These are phyloP conservation scores for Xylaria sp. DNA, from an alignment of 2,329 filamentous ascomycete genomes.

Conservation along the genomic window DNA sequence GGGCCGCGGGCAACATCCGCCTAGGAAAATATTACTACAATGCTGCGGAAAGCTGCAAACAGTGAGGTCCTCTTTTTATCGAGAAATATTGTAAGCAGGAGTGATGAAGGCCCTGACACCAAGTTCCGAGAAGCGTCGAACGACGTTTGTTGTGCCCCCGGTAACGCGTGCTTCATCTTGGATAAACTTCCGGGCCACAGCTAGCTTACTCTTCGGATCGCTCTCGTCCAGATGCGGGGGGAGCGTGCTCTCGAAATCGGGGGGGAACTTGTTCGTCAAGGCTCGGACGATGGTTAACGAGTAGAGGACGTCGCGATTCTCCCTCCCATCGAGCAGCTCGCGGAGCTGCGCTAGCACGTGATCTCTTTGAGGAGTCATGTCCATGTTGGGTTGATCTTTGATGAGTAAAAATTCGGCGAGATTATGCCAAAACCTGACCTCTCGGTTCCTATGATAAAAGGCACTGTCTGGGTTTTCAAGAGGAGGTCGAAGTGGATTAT, in stretches of 20 bases:
- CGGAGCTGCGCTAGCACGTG: conserved; percentile 73
- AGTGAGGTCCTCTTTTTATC: conserved; percentile 34
- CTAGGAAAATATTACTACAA: conserved; percentile 31
- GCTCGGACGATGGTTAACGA: conserved; percentile 84
- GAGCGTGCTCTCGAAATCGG: conserved; percentile 65
- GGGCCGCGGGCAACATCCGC: conserved; percentile 17
- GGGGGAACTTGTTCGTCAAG: conserved; percentile 71
- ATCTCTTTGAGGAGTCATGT: conserved; percentile 67
- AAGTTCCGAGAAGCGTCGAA: conserved; percentile 75
- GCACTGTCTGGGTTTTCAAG: conserved; percentile 60
- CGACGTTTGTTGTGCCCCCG: conserved; percentile 78
- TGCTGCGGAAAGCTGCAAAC: conserved; percentile 18
- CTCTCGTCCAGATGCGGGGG: conserved; percentile 72
- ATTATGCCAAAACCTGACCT: conserved; percentile 84
- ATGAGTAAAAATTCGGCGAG: conserved; percentile 75
- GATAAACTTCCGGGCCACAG: conserved; percentile 76
- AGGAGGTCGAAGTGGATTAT: conserved; percentile 65
- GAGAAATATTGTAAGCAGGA: conserved; percentile 60
- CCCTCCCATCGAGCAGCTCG: conserved; percentile 77
- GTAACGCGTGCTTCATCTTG: conserved; percentile 69
- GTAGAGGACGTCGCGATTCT: conserved; percentile 91
- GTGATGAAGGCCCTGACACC: conserved; percentile 68
- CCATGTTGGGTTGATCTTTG: conserved; percentile 66
- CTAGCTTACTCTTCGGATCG: conserved; percentile 72
- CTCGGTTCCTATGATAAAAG: conserved; percentile 66